phyloP scores from a whole-genome alignment of 2,329 filamentous ascomycete genomes.

The Celoporthe dispersa region DNA sequence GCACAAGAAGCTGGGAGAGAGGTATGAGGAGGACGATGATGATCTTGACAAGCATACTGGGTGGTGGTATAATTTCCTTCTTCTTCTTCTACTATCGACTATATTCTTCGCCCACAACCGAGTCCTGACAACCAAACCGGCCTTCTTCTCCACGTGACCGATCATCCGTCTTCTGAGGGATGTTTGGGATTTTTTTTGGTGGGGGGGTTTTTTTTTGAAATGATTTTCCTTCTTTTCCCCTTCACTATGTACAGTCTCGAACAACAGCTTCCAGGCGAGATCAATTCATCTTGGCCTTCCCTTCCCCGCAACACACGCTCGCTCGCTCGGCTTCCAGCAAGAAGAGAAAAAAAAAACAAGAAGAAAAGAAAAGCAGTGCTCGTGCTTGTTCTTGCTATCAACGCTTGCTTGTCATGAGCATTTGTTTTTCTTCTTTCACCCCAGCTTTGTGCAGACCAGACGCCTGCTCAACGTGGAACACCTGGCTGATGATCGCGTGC shows the following conservation, averaged over 20 bases:
- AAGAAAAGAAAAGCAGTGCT: background rate
- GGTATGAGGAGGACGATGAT: no score
- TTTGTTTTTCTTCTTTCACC: no score
- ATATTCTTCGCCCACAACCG: background rate
- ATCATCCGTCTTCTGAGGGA: background rate
- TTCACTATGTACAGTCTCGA: background rate
- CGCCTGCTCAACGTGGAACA: constrained; percentile 6
- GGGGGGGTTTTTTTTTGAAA: no score
- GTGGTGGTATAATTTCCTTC: background rate
- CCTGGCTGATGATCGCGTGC: background rate
- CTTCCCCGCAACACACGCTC: background rate
- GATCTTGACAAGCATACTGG: no score
- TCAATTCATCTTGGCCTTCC: background rate
- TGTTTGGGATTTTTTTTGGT: background rate
- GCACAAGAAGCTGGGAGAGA: no score
- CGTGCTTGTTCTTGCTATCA: background rate
- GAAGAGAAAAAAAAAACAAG: background rate
- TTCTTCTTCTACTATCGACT: constrained; percentile 6
- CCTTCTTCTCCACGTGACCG: background rate
- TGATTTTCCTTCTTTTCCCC: background rate
- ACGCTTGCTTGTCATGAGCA: constrained; percentile 18
- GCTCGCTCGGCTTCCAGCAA: background rate
- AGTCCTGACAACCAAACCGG: background rate
- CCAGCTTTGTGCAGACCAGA: constrained; percentile 1
- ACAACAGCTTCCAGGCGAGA: background rate